Evolutionary conservation across 78 protist genomes (phyloP).

Genomic region (Dictyostelium intermedium): DNA sequence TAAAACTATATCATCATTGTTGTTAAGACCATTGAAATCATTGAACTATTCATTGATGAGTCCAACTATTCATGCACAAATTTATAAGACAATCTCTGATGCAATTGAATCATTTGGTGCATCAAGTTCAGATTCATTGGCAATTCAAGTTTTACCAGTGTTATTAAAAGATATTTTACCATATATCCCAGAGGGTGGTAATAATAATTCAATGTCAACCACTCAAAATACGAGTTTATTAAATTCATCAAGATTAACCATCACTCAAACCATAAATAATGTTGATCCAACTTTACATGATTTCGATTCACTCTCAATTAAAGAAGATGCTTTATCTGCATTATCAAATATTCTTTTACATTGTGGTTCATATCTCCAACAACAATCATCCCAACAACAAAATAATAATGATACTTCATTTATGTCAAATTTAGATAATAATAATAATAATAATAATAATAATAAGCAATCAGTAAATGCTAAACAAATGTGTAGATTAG

Average conservation of each 20-base stretch:
- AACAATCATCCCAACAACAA: neutral
- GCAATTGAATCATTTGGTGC: constrained; percentile 59
- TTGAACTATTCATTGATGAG: constrained; percentile 7
- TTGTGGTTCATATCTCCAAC: constrained; percentile 46
- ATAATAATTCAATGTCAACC: neutral
- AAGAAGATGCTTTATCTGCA: neutral
- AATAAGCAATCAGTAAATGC: neutral
- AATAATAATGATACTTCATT: too few species aligned
- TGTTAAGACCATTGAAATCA: constrained; percentile 33
- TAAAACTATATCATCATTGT: constrained; percentile 28
- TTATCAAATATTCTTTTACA: constrained; percentile 6
- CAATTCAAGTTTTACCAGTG: constrained; percentile 7
- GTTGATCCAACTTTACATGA: constrained; percentile 37
- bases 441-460: neutral
- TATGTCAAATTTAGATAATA: neutral
- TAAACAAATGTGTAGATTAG: neutral
- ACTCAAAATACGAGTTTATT: neutral
- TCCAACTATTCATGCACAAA: constrained; percentile 11
- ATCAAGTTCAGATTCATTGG: constrained; percentile 27
- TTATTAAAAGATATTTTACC: constrained; percentile 34
- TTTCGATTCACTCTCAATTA: neutral
- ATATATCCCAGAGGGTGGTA: constrained; percentile 35
- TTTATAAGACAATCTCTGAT: neutral
- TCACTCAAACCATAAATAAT: constrained; percentile 2
- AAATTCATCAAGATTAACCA: neutral